Evolutionary conservation across 495 filamentous ascomycete species (phyloP).

Genomic region (Mycothermus thermophilus): DNA sequence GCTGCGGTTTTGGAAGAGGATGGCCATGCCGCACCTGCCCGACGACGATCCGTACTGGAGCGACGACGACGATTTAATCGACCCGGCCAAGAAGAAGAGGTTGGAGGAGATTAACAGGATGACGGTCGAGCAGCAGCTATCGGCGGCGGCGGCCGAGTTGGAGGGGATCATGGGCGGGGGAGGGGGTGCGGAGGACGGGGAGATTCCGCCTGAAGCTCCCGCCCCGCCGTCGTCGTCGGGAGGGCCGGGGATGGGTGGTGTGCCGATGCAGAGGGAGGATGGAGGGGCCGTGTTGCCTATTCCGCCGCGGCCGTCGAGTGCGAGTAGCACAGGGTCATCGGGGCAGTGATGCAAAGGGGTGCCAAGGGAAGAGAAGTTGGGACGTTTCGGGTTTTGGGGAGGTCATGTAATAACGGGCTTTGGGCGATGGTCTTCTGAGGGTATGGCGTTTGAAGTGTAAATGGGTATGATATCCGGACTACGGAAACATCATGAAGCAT

Average conservation of each 20-base stretch:
- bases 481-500: no score
- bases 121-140: slow-evolving; percentile 26
- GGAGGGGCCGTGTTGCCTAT: slow-evolving; percentile 12
- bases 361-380: no score
- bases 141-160: slow-evolving; percentile 10
- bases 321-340: slow-evolving; percentile 25
- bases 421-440: no score
- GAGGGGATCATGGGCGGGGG: slow-evolving; percentile 1
- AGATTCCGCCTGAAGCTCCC: slow-evolving; percentile 4
- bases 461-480: no score
- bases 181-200: slow-evolving; percentile 3
- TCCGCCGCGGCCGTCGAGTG: slow-evolving; percentile 29
- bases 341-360: slow-evolving; percentile 21
- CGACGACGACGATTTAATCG: slow-evolving; percentile 42
- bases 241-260: slow-evolving; percentile 25
- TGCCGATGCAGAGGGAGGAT: slow-evolving; percentile 34
- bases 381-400: no score
- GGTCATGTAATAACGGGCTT: no score
- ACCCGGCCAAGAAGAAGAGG: slow-evolving; percentile 37
- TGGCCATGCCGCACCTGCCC: slow-evolving; percentile 37
- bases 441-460: no score
- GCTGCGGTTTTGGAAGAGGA: slow-evolving; percentile 40
- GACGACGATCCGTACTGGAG: slow-evolving; percentile 40
- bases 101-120: slow-evolving; percentile 24
- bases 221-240: slow-evolving; percentile 8